Evolutionary conservation across 2,329 filamentous ascomycete species (phyloP).

Genomic region (Microascus cirrosus): DNA sequence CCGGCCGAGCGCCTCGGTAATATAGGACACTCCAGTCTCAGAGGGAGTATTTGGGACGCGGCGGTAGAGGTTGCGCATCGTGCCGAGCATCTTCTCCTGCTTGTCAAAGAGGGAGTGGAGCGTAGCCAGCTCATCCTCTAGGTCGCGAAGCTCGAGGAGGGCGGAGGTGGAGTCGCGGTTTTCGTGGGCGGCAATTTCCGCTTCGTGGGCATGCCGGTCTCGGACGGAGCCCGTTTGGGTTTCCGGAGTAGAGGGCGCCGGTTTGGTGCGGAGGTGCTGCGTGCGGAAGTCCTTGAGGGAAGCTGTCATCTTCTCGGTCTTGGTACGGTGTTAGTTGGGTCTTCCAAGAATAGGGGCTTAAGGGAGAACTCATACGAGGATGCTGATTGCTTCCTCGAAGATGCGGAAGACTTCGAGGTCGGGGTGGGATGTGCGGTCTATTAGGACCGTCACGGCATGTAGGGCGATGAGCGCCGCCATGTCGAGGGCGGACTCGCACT

Average conservation of each 20-base stretch:
- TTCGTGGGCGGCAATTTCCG: conserved; percentile 37
- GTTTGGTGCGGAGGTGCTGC: conserved; percentile 39
- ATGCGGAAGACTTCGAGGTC: conserved; percentile 54
- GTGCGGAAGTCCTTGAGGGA: conserved; percentile 52
- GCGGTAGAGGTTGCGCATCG: conserved; percentile 32
- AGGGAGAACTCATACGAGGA: conserved; percentile 29
- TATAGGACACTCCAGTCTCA: conserved; percentile 23
- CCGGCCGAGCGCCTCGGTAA: conserved; percentile 38
- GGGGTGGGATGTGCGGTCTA: conserved; percentile 47
- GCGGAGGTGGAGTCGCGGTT: conserved; percentile 54
- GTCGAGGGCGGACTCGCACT: conserved; percentile 50
- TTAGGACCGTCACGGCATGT: conserved; percentile 50
- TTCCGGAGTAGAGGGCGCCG: conserved; percentile 23
- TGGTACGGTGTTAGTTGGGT: neutral
- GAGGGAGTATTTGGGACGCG: conserved; percentile 27
- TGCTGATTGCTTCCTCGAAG: conserved; percentile 55
- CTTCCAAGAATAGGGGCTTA: neutral
- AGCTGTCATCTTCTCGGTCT: conserved; percentile 52
- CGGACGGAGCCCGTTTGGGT: conserved; percentile 25
- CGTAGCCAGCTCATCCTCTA: conserved; percentile 51
- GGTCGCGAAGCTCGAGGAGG: conserved; percentile 49
- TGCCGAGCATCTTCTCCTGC: conserved; percentile 37
- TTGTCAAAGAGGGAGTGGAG: conserved; percentile 45
- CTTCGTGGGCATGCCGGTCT: conserved; percentile 25
- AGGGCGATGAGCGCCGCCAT: conserved; percentile 50